Evolutionary conservation across 805 yeast species (phyloP), one percentile per base, ranked within the genome.

Genomic region (Yueomyces sinensis): DNA sequence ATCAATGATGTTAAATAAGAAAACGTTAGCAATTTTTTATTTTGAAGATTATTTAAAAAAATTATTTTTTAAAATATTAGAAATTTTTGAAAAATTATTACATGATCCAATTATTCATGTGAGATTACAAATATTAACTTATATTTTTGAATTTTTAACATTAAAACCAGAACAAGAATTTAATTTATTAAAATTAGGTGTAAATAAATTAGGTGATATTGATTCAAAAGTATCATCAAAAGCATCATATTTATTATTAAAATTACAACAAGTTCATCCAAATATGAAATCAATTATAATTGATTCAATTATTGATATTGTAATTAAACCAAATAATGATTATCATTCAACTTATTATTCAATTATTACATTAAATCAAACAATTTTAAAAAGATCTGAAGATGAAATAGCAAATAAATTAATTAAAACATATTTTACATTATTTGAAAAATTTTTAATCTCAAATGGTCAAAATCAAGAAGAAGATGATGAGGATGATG

Each of bases 91-190:
- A 59, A 67, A 63, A 37, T 63, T 89, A 36, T 70, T 83, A n/a
- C 94, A 83, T 50, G 98, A 91, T 55, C 81, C 95, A 13, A 86
- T 91, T 45, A 73, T 77, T 39, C 89, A 82, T 51, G 94, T 89
- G 30, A 75, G 94, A 55, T 68, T 78, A 65, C 82, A 74, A 41
- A 74, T 80, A 20, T 71, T 86, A 24, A 63, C 72, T 29, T 86
- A 82, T 50, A 70, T 87, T 23, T 82, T 86, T 45, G 94, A 82
- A 37, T 64, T 91, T 30, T 62, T 91, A 39, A 76, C 76, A 42
- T 66, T 79, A 5, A 89, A 87, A 56, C 97, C 98, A 4, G 98
- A 91, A 62, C 98, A 91, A 64, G 98, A 91, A 58, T 93, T 78
- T 34, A 91, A 91, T 56, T 63, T 91, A 44, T 66, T 91, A 47